phyloP scores from a whole-genome alignment of 2,329 filamentous ascomycete genomes.

The Colletotrichum sp. region DNA sequence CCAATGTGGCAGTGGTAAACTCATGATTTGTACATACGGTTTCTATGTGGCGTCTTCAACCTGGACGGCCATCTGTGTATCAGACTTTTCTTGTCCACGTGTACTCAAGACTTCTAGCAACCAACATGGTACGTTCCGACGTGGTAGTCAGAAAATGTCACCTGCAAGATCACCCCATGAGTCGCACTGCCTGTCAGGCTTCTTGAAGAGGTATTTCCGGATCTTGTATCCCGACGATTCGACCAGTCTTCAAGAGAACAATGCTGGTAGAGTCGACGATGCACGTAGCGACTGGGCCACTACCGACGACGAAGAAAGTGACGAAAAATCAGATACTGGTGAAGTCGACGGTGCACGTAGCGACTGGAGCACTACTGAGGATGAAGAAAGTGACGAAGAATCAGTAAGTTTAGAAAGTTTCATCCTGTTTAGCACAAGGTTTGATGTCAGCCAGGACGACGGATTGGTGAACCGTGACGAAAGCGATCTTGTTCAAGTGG shows the following conservation, averaged over 20 bases:
- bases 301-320: neutral
- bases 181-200: neutral
- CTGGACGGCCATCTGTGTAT: neutral
- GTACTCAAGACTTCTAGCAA: neutral
- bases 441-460: neutral
- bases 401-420: neutral
- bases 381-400: neutral
- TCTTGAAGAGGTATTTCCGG: neutral
- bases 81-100: neutral
- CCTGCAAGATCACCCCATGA: too few species aligned
- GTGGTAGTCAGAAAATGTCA: neutral
- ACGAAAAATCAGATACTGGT: neutral
- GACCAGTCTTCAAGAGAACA: neutral
- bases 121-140: neutral
- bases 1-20: accelerated
- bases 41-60: neutral
- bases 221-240: neutral
- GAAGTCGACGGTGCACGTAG: neutral
- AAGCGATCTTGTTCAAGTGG: neutral
- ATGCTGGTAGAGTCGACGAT: neutral
- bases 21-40: neutral
- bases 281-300: neutral
- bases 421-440: neutral
- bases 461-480: neutral
- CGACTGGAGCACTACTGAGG: neutral